Evolutionary conservation across 148 eudicot genomes (phyloP).

Genomic region (Limonium bicolor): DNA sequence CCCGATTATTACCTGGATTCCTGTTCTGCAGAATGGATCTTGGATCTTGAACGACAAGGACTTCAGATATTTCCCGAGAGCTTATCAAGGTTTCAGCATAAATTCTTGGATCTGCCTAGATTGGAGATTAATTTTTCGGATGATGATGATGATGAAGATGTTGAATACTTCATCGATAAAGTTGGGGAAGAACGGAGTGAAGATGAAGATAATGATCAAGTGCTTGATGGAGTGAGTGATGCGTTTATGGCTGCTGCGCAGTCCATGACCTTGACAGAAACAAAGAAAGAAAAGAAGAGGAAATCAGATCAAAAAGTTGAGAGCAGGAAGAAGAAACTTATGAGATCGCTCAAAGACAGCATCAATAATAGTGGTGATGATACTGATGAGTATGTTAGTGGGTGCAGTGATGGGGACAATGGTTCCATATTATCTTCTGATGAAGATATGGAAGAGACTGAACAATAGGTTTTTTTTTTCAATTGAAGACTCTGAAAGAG

Average conservation of each 20-base stretch:
- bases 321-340: slow-evolving; percentile 6
- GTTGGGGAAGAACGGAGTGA: slow-evolving; percentile 25
- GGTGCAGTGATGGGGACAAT: slow-evolving; percentile 30
- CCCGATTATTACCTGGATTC: too few species aligned
- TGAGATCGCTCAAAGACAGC: slow-evolving; percentile 26
- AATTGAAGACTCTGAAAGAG: too few species aligned
- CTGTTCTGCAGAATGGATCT: slow-evolving; percentile 33
- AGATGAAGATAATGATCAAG: slow-evolving; percentile 10
- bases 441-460: slow-evolving; percentile 15
- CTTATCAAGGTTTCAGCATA: slow-evolving; percentile 10
- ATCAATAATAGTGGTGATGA: slow-evolving; percentile 10
- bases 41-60: slow-evolving; percentile 22
- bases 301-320: slow-evolving; percentile 11
- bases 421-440: slow-evolving; percentile 19
- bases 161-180: slow-evolving; percentile 29
- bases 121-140: too few species aligned
- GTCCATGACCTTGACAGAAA: slow-evolving; percentile 15
- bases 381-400: slow-evolving; percentile 15
- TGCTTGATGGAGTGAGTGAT: slow-evolving; percentile 13
- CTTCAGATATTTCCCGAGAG: slow-evolving; percentile 15
- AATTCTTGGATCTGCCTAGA: slow-evolving; percentile 4
- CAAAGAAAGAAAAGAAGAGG: slow-evolving; percentile 17
- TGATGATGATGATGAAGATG: slow-evolving; percentile 12
- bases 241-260: slow-evolving; percentile 48
- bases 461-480: too few species aligned